A percentile compares a stretch with the other conserved stretches of the same genome.
These are phyloP conservation scores for Leptographium wingfieldii DNA, from an alignment of 2,329 filamentous ascomycete genomes.

Conservation along the genomic window DNA sequence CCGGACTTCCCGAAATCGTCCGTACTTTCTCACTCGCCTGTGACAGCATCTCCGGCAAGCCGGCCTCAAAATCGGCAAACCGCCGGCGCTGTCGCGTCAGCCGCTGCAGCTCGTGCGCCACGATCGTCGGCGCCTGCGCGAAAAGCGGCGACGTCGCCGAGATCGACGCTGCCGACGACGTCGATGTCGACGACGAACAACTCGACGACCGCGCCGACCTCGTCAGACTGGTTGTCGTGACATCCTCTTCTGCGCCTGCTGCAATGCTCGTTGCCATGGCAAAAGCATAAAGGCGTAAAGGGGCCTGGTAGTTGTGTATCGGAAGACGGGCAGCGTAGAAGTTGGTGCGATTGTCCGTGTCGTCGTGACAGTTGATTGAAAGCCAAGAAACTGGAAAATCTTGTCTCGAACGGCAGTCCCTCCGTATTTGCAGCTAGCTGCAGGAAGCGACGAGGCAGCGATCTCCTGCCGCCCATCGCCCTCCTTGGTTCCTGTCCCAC, in stretches of 20 bases:
- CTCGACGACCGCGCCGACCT: not conserved
- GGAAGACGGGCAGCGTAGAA: no score
- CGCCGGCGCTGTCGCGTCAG: slow-evolving; percentile 34
- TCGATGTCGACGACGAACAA: not conserved
- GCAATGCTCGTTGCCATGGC: not conserved
- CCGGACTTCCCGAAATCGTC: not conserved
- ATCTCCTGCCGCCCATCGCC: no score
- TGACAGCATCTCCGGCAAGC: slow-evolving; percentile 21
- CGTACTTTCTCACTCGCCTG: not conserved
- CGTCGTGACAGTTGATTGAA: no score
- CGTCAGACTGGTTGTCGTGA: not conserved
- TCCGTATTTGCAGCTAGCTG: no score
- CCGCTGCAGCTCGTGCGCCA: slow-evolving; percentile 30
- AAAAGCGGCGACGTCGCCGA: not conserved
- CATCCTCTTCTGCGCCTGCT: not conserved
- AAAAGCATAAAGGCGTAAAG: not conserved
- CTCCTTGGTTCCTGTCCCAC: no score
- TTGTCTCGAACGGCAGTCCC: no score
- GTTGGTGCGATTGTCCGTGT: no score
- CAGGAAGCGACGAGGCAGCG: no score
- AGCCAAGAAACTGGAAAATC: no score
- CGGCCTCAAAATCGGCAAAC: slow-evolving; percentile 38
- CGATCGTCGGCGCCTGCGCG: not conserved
- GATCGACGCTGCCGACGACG: not conserved
- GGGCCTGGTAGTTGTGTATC: no score